Evolutionary conservation across 2,329 filamentous ascomycete genomes (phyloP).

Genomic region (Aspergillus ustus): DNA sequence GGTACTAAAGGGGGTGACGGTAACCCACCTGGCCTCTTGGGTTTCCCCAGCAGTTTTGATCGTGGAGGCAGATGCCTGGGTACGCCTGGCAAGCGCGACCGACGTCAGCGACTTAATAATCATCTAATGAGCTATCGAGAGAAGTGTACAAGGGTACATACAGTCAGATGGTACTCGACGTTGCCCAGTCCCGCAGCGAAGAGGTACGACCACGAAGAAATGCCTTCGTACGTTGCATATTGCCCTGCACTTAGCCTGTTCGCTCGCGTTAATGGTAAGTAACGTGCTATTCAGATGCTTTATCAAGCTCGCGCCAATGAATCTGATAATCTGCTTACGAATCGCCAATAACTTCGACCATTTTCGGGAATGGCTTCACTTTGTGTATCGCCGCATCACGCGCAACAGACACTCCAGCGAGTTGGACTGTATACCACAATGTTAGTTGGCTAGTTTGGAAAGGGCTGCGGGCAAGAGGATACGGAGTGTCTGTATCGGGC

Average conservation of each 20-base stretch:
- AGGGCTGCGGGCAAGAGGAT: no score
- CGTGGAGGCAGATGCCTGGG: slow-evolving; percentile 62
- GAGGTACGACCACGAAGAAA: slow-evolving; percentile 61
- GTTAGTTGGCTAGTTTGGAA: slow-evolving; percentile 22
- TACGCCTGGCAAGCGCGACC: no score
- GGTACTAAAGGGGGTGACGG: background rate
- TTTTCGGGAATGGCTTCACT: slow-evolving; percentile 44
- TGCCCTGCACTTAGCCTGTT: slow-evolving; percentile 53
- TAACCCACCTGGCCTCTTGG: slow-evolving; percentile 47
- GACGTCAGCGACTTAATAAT: no score
- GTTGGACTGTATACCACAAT: slow-evolving; percentile 51
- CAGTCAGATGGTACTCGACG: slow-evolving; percentile 61
- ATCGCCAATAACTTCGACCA: slow-evolving; percentile 52
- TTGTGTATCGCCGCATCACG: slow-evolving; percentile 45
- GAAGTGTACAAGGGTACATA: slow-evolving; percentile 15
- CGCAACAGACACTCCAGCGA: slow-evolving; percentile 57
- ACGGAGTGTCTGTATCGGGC: background rate
- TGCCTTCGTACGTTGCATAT: slow-evolving; percentile 61
- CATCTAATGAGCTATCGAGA: no score
- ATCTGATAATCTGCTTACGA: slow-evolving; percentile 34
- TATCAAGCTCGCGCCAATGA: slow-evolving; percentile 8
- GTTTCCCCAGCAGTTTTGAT: slow-evolving; percentile 61
- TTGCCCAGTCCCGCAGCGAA: slow-evolving; percentile 63
- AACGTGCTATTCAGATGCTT: no score
- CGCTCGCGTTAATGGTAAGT: no score